Base-by-base conservation (phyloP, 768 basidiomycete species). In the Melanogaster broomeanus region DNA sequence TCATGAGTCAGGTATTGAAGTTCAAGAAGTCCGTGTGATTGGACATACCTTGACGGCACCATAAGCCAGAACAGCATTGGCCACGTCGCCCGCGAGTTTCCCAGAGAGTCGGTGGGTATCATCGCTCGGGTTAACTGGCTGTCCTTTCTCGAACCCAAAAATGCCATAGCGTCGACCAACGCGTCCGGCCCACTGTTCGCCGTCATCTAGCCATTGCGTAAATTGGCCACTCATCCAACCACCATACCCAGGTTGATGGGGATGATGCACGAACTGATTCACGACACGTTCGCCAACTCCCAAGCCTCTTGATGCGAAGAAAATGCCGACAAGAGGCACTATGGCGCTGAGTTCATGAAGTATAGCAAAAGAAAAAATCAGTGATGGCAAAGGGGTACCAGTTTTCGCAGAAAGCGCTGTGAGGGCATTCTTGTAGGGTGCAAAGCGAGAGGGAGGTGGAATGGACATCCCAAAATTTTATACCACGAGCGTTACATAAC, bases 341-440 rank as follows among this genome's bases (percentile, higher is more conserved):
- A 94, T 62, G 0, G 93, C 92, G 0, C 92, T 93, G 11, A 91
- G 56, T 63, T 97, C 93, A 63, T 97, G 94, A 3, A 97, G 75
- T 47, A 94, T 71, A 6, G 81, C 84, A 57, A 97, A 96, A 0
- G 93, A 91, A 37, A 89, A 81, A 57, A 55, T 46, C 43, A 97
- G 79, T 11, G 91, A 92, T 1, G 91, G 77, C 1, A 95, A 64
- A 13, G 90, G 89, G 2, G 88, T 77, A 16, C 87, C 82, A 16
- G 91, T 91, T 33, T 85, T 80, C 6, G 76, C 69, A 16, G 93
- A 85, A 11, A 93, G 61, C 2, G 77, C 70, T 16, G 75, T 70
- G 28, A 94, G 77, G 0, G 80, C 79, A 27, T 77, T 68, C 55
- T 68, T 80, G 72, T 81, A 87, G 7, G 75, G 72, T 6, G 71